Evolutionary conservation across 805 yeast genomes (phyloP), one percentile per base, ranked within the genome.

Genomic region (Brettanomyces bruxellensis): DNA sequence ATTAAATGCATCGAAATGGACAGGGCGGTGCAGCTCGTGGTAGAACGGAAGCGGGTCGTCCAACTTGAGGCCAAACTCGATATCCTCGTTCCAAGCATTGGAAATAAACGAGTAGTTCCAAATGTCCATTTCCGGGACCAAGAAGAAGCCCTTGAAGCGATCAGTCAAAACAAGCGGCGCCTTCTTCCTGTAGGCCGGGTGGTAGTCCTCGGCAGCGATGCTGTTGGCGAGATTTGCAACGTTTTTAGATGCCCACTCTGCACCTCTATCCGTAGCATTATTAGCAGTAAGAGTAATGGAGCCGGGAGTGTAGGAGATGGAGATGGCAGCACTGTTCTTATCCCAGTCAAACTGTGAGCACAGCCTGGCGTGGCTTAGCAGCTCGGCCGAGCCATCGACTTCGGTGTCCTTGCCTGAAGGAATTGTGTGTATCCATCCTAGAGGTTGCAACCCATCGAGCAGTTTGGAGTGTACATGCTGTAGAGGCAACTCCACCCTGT

Each of bases 401-500:
- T 76, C 75, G 5, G 46, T 55, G 9, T 59, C 55, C 7, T 12
- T 23, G 36, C 86, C 95, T 18, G 76, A 77, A 1, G 83, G 72
- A 60, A 83, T 88, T 0, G 97, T 86, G 60, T 91, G 97, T n/a
- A 93, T 75, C 95, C 96, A 86, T 1, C 99, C 99, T 14, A 93
- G 63, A 4, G 93, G 76, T 56, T 88, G 90, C 34, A 87, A 61
- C 1, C 77, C 84, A n/a, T 71, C 69, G 9, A 75, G 55, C 41
- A 66, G 67, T 22, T 67, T 65, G 7, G 66, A 55, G 4, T 65
- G 63, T 1, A 83, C 79, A 3, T 73, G 52, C 25, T 56, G 49
- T 0, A 57, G 54, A 4, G 91, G 80, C 47, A 88, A 71, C 53
- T 84, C 80, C 12, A 89, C 79, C 3, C 77, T 67, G 49, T 76